Evolutionary conservation across 202 grass and related monocot genomes (phyloP).

Genomic region (Musa balbisiana): DNA sequence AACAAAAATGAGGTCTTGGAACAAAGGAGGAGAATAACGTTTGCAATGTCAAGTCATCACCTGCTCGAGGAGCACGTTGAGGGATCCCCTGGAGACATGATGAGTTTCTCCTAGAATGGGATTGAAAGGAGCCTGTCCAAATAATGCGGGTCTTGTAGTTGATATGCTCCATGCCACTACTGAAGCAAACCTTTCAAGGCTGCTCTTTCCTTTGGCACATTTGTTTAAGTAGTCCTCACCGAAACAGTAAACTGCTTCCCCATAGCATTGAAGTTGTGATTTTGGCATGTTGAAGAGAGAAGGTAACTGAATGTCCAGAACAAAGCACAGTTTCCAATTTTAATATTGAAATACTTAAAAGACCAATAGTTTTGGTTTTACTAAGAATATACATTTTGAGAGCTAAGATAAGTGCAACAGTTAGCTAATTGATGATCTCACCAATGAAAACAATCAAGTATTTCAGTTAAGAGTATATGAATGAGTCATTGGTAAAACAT

Average conservation of each 20-base stretch:
- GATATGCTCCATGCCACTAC: constrained; percentile 89
- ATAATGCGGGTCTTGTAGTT: constrained; percentile 72
- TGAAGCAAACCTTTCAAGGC: constrained; percentile 45
- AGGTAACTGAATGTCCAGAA: constrained; percentile 46
- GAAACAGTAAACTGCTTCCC: constrained; percentile 69
- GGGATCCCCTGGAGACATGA: constrained; percentile 57
- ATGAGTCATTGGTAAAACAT: background rate
- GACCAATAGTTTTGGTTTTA: too few species aligned
- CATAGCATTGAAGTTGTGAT: constrained; percentile 88
- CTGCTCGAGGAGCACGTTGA: constrained; percentile 93
- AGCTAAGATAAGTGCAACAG: too few species aligned
- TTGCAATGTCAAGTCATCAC: constrained; percentile 5
- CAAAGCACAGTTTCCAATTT: background rate
- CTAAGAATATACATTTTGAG: too few species aligned
- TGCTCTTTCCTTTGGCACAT: constrained; percentile 25
- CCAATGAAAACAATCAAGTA: too few species aligned
- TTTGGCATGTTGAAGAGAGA: constrained; percentile 96
- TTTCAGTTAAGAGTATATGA: too few species aligned
- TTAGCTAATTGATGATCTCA: too few species aligned
- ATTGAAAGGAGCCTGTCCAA: constrained; percentile 90
- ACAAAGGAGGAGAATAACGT: background rate
- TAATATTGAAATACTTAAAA: background rate
- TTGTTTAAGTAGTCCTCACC: constrained; percentile 44
- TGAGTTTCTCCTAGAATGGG: constrained; percentile 89
- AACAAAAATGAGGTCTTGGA: background rate